Evolutionary conservation across 495 filamentous ascomycete species (phyloP).

Genomic region (Talaromyces liani): DNA sequence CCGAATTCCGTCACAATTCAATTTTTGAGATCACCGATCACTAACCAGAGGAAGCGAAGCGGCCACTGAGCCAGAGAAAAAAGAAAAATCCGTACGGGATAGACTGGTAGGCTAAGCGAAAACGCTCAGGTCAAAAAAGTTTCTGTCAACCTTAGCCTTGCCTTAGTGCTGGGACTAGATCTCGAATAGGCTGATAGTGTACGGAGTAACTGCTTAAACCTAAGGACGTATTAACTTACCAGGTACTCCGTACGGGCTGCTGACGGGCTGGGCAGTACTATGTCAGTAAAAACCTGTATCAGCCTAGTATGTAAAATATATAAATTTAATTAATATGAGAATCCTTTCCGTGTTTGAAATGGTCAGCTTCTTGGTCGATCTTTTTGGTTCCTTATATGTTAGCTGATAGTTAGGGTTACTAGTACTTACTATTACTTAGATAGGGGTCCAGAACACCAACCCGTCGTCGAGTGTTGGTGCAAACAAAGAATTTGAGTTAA

Average conservation of each 20-base stretch:
- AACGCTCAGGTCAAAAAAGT: not conserved
- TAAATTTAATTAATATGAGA: not conserved
- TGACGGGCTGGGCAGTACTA: too few species aligned
- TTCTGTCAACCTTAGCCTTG: slow-evolving; percentile 5
- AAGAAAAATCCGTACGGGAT: too few species aligned
- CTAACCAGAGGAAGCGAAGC: not conserved
- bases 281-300: not conserved
- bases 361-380: not conserved
- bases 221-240: not conserved
- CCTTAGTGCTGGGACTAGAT: not conserved
- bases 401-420: too few species aligned
- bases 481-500: too few species aligned
- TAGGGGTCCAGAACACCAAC: too few species aligned
- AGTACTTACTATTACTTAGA: too few species aligned
- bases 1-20: not conserved
- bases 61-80: too few species aligned
- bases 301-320: not conserved
- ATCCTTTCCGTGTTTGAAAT: not conserved
- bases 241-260: too few species aligned
- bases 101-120: not conserved
- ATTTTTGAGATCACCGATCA: not conserved
- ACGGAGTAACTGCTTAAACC: not conserved
- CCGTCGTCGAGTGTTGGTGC: too few species aligned
- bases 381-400: not conserved
- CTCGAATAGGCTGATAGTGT: not conserved